Percentiles rank a stretch among this genome's conserved stretches.
phyloP scores from a whole-genome alignment of 129 eudicot genomes.

The Apium graveolens region DNA sequence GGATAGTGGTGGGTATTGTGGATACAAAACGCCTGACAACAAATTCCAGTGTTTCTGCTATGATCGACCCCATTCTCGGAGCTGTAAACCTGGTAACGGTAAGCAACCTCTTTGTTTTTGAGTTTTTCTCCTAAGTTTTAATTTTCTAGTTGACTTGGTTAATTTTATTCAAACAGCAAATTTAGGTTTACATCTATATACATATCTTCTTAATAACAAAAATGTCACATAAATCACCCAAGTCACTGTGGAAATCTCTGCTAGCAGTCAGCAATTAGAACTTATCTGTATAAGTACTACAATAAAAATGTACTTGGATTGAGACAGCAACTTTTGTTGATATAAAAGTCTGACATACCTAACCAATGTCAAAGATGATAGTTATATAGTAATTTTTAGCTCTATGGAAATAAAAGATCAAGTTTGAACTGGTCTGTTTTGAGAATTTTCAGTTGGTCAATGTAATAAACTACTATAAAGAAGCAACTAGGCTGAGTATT shows the following conservation, averaged over 20 bases:
- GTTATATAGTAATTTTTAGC: background rate
- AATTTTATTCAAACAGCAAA: background rate
- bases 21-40: constrained; percentile 1
- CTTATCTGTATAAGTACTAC: background rate
- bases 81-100: constrained; percentile 23
- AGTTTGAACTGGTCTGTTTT: background rate
- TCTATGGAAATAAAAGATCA: background rate
- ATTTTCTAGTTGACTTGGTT: background rate
- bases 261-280: background rate
- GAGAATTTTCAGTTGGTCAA: background rate
- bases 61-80: constrained; percentile 28
- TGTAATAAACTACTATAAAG: background rate
- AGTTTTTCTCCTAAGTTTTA: background rate
- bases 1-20: constrained; percentile 34
- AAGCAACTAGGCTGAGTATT: background rate
- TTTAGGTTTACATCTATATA: too few relatives aligned
- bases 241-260: background rate
- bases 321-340: constrained; percentile 1
- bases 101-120: background rate
- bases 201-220: background rate
- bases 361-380: background rate
- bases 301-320: background rate
- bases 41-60: constrained; percentile 34
- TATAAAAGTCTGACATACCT: background rate
- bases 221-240: background rate